phyloP scores from a whole-genome alignment of 2,329 filamentous ascomycete species.

The Neonectria hederae region DNA sequence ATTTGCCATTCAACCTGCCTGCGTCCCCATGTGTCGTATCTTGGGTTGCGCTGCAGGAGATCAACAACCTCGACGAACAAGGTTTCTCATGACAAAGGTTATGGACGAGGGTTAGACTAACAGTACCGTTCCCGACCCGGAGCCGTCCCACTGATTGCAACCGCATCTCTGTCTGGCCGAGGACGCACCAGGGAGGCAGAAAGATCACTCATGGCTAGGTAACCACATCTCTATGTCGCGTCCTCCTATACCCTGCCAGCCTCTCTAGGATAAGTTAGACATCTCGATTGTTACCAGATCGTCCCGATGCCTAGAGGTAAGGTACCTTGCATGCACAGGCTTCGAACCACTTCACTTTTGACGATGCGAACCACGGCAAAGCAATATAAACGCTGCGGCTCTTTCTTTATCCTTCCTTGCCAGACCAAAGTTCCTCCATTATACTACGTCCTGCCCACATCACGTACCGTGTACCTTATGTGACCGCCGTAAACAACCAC shows the following conservation, averaged over 20 bases:
- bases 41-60: conserved; percentile 18
- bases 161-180: neutral
- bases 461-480: neutral
- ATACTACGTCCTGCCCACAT: conserved; percentile 7
- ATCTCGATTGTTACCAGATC: neutral
- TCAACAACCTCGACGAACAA: conserved; percentile 11
- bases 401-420: conserved; percentile 10
- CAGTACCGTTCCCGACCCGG: conserved; percentile 10
- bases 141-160: conserved; percentile 15
- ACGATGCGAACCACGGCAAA: neutral
- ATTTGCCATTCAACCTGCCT: conserved; percentile 1
- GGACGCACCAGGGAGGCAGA: neutral
- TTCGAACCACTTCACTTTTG: neutral
- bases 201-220: neutral
- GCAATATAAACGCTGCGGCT: conserved; percentile 16
- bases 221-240: neutral
- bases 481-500: conserved; percentile 28
- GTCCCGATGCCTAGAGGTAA: neutral
- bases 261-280: neutral
- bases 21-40: neutral
- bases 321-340: neutral
- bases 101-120: conserved; percentile 6
- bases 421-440: conserved; percentile 5
- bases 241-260: neutral
- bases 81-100: neutral